Evolutionary conservation across 495 filamentous ascomycete species (phyloP).

Genomic region (Lophiotrema nucula): DNA sequence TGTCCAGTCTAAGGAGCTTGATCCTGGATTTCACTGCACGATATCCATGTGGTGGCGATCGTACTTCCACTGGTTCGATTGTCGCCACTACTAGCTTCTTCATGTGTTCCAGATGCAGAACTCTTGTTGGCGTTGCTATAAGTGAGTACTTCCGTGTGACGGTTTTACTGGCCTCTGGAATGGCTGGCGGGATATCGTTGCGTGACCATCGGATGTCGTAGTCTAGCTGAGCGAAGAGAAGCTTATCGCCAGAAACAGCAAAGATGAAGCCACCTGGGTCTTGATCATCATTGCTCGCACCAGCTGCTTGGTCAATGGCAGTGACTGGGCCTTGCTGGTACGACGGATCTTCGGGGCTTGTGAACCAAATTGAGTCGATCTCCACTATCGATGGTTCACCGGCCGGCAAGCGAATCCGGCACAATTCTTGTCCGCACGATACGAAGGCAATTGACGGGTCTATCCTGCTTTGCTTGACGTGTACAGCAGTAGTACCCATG

Average conservation of each 20-base stretch:
- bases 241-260: conserved; percentile 41
- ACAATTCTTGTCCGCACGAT: conserved; percentile 28
- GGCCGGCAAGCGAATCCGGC: conserved; percentile 8
- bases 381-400: conserved; percentile 4
- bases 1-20: conserved; percentile 7
- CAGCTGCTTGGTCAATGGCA: conserved; percentile 23
- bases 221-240: conserved; percentile 54
- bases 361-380: conserved; percentile 38
- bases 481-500: conserved; percentile 23
- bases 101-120: conserved; percentile 54
- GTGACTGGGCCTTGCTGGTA: conserved; percentile 29
- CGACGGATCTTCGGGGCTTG: conserved; percentile 23
- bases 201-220: conserved; percentile 33
- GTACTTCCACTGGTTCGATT: conserved; percentile 40
- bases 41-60: conserved; percentile 11
- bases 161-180: conserved; percentile 35
- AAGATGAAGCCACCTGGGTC: conserved; percentile 35
- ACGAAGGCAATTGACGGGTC: conserved; percentile 28
- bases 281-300: conserved; percentile 3
- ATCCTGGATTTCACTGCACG: conserved; percentile 17
- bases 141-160: conserved; percentile 54
- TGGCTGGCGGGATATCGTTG: background rate
- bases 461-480: conserved; percentile 3
- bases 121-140: conserved; percentile 50
- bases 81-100: conserved; percentile 55